Base-by-base conservation (phyloP, 805 yeast genomes). In the Lachancea waltii region DNA sequence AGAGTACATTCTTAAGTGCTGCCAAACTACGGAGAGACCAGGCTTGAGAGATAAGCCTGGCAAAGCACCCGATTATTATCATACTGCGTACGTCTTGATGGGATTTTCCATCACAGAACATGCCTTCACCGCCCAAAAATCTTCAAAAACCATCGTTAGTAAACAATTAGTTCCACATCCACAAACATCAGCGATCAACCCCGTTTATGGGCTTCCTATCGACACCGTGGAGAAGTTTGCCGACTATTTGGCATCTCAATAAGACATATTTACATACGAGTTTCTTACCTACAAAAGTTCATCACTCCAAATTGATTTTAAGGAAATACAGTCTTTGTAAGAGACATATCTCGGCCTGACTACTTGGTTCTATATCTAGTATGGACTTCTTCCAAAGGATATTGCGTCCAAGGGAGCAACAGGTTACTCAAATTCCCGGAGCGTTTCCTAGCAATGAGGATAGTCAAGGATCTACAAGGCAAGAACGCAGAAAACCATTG, bases 31-130 rank as follows among this genome's bases (percentile, higher is more conserved):
- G 1, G 53, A 61, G 10, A 52, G 51, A 2, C 94, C 95, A 1
- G 98, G 98, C 0, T 64, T 92, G 15, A 62, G 80, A 33, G 99
- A 92, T 57, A 92, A 92, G 58, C 97, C 97, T 0, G 85, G 85
- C 1, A 75, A 72, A 44, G 49, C 60, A 5, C 78, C 92, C 0
- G 99, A 92, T 57, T 81, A 80, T 42, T 92, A 92, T 59, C 99
- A 92, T 54, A 81, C 96, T 1, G 86, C 89, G 54, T 92, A 92
- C 56, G 77, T 79, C 0, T 63, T 89, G 2, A 63, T 81, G 38
- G 99, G 98, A 0, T 63, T 90, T 20, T 73, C 53, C 3, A 39
- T 52, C 9, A 40, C 58, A 2, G 58, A 56, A 27, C 43, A 46
- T 31, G 14, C 36, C 1, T 54, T 40, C 23, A 31, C 13, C 10